Conservation (phyloP, 805 yeast species). For the Scheffersomyces coipomensis region DNA sequence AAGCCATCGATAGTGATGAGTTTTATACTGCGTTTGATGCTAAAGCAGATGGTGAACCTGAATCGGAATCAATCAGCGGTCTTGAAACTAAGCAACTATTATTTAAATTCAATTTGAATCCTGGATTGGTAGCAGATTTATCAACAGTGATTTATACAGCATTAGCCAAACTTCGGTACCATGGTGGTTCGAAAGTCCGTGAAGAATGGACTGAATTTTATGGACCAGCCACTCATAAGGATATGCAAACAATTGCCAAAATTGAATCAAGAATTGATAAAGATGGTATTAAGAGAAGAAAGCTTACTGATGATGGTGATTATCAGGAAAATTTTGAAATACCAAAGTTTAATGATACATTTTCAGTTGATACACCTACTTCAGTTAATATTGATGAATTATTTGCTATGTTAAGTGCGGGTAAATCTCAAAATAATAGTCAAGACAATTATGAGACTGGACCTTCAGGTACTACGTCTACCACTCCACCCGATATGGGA, state of each 20-base stretch:
- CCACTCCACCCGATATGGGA: conserved; percentile 2
- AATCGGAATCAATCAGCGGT: too few species aligned
- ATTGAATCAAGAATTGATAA: too few species aligned
- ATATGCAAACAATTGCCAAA: not conserved
- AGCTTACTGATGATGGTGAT: too few species aligned
- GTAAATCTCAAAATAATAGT: too few species aligned
- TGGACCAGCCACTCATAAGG: not conserved
- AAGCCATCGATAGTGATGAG: conserved; percentile 22
- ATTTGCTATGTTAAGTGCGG: not conserved
- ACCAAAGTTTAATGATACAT: too few species aligned
- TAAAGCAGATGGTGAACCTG: not conserved
- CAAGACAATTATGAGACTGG: too few species aligned
- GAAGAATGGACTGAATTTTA: conserved; percentile 2
- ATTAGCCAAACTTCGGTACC: not conserved
- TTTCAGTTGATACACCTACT: too few species aligned
- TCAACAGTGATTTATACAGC: not conserved
- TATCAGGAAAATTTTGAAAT: too few species aligned
- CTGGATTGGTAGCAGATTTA: not conserved
- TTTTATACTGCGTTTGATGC: conserved; percentile 20
- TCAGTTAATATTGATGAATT: not conserved
- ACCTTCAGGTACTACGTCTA: too few species aligned
- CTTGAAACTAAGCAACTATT: not conserved
- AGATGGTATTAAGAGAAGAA: too few species aligned
- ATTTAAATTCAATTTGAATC: conserved; percentile 1
- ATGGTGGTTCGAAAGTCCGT: not conserved